Evolutionary conservation across 192 early-diverging fungal species (phyloP).

Genomic region (Podila verticillata): DNA sequence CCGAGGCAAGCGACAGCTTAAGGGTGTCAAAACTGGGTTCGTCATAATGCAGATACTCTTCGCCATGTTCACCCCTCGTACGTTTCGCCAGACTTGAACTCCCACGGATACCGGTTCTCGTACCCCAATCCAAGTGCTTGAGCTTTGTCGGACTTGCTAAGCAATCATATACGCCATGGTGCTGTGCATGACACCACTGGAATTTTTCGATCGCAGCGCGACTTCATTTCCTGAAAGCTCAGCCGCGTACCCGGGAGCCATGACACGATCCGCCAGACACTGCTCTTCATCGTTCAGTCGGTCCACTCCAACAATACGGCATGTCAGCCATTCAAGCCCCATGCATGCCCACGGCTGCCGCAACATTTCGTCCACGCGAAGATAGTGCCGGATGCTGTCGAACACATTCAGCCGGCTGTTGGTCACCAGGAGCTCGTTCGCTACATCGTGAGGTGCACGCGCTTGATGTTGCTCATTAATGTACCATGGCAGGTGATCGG

Average conservation of each 20-base stretch:
- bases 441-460: background rate
- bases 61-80: background rate
- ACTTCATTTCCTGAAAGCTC: too few species aligned
- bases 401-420: background rate
- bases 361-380: slow-evolving; percentile 2
- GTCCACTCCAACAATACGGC: background rate
- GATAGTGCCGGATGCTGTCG: background rate
- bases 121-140: background rate
- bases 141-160: background rate
- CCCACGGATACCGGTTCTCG: background rate
- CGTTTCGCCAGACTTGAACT: background rate
- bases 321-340: background rate
- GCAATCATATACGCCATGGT: too few species aligned
- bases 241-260: too few species aligned
- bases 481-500: too few species aligned
- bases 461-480: background rate
- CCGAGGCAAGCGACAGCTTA: slow-evolving; percentile 1
- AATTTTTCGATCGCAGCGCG: too few species aligned
- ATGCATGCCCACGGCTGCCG: background rate
- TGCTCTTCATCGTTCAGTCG: background rate
- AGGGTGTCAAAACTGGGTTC: background rate
- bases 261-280: background rate
- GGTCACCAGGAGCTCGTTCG: background rate
- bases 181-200: too few species aligned
- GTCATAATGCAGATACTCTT: background rate